phyloP scores from a whole-genome alignment of 2,329 filamentous ascomycete species.

The Fusarium tricinctum region DNA sequence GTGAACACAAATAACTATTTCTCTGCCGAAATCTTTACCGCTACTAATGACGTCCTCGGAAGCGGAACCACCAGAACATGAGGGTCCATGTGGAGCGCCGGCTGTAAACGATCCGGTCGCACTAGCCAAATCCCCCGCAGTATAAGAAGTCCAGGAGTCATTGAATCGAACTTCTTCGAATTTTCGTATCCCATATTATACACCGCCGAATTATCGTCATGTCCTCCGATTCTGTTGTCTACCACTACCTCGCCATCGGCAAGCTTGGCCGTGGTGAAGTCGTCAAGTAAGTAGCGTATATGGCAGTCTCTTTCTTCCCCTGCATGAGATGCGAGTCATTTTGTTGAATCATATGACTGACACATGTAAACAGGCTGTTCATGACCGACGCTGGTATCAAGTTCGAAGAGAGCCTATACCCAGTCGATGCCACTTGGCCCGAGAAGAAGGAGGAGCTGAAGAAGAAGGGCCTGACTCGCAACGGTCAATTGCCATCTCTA shows the following conservation, averaged over 20 bases:
- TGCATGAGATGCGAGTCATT: rapidly evolving
- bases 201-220: background rate
- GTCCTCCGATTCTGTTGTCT: slow-evolving; percentile 28
- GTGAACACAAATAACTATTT: too few relatives aligned
- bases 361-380: slow-evolving; percentile 18
- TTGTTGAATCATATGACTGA: background rate
- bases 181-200: too few relatives aligned
- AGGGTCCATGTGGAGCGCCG: too few relatives aligned
- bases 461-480: slow-evolving; percentile 47
- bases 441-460: slow-evolving; percentile 48
- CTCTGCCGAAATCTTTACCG: too few relatives aligned
- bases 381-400: slow-evolving; percentile 38
- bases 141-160: too few relatives aligned
- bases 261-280: slow-evolving; percentile 50
- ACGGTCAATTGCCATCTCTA: slow-evolving; percentile 54
- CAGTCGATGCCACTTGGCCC: slow-evolving; percentile 25
- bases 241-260: slow-evolving; percentile 49
- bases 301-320: too few relatives aligned
- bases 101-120: too few relatives aligned
- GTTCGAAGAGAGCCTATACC: slow-evolving; percentile 37
- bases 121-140: too few relatives aligned
- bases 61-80: too few relatives aligned
- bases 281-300: slow-evolving; percentile 34
- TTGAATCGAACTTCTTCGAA: too few relatives aligned
- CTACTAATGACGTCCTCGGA: too few relatives aligned